Base-by-base conservation (phyloP, 202 grass and related monocot species). In the Carex arenaria region DNA sequence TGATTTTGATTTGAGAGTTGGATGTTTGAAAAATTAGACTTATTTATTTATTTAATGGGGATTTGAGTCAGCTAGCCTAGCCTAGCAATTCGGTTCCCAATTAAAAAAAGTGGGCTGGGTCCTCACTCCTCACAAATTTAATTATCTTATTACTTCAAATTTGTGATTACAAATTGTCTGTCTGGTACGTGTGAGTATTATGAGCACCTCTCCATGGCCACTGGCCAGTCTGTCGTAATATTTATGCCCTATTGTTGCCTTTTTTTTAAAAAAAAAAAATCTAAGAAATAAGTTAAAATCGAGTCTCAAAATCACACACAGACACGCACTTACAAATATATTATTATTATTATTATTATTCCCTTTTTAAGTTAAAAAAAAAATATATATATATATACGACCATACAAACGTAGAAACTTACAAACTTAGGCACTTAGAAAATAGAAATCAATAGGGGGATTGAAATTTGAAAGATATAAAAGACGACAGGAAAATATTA, bases 1-100 rank as follows among this genome's bases (percentile, higher is more conserved):
- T n/a, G n/a, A n/a, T n/a, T n/a, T 80, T 64, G 78, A 82, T 82
- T 67, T 68, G 80, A 82, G 63, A 68, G 62, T 82, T 66, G 62
- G 22, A 52, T 49, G 38, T 76, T 82, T 52, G 53, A 80, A 86
- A 66, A 19, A 78, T n/a, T n/a, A n/a, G n/a, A n/a, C n/a, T n/a
- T n/a, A 23, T 1, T 55, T 47, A 43, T 45, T 74, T 54, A 19
- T 75, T 73, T 64, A 64, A 78, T 80, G 18, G 23, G 84, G 47
- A 69, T 67, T 79, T 79, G 40, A 56, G 59, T 79, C 9, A 73
- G 45, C 26, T 26, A 26, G n/a, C n/a, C n/a, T n/a, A n/a, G n/a
- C n/a, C n/a, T n/a, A n/a, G 26, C 42, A 68, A 52, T 34, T 32
- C 3, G 26, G 72, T n/a, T 56, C 14, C 34, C 0, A 55, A 26